These are phyloP conservation scores for Aspergillus baeticus DNA, from an alignment of 495 filamentous ascomycete genomes.

Conservation along the genomic window DNA sequence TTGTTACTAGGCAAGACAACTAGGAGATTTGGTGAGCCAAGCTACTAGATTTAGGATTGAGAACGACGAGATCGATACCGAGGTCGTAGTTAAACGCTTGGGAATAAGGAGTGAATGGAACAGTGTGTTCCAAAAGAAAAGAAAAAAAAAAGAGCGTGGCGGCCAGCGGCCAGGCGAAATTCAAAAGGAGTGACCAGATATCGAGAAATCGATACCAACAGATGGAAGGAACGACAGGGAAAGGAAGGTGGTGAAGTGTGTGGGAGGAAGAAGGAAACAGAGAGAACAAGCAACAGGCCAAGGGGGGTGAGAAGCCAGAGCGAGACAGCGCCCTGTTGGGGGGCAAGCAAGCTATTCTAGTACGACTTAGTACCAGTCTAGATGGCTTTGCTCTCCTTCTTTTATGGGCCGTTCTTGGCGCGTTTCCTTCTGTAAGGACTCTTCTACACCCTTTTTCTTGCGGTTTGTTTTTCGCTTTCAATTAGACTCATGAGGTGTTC, in stretches of 20 bases:
- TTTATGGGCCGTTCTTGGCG: neutral
- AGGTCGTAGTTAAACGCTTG: neutral
- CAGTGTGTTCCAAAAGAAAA: conserved; percentile 19
- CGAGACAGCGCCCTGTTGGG: neutral
- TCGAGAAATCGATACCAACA: neutral
- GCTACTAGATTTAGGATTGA: too few species aligned
- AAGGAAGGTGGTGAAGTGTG: conserved; percentile 9
- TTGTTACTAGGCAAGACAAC: too few species aligned
- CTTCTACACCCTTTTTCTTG: neutral
- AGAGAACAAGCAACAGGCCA: too few species aligned
- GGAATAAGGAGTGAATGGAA: conserved; percentile 37
- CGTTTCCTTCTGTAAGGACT: conserved; percentile 4
- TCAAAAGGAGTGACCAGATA: conserved; percentile 22
- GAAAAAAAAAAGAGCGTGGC: conserved; percentile 37
- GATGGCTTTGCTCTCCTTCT: conserved; percentile 12
- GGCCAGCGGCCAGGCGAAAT: conserved; percentile 25
- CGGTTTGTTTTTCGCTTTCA: neutral
- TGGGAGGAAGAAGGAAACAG: conserved; percentile 25
- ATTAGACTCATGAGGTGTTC: neutral
- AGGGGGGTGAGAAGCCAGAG: conserved; percentile 3
- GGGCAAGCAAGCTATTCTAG: conserved; percentile 8
- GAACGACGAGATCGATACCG: conserved; percentile 1
- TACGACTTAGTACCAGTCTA: conserved; percentile 19
- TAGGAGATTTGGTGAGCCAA: too few species aligned
- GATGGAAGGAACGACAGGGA: conserved; percentile 15